phyloP scores from a whole-genome alignment of 2,329 filamentous ascomycete genomes.

The Fusarium algeriense region DNA sequence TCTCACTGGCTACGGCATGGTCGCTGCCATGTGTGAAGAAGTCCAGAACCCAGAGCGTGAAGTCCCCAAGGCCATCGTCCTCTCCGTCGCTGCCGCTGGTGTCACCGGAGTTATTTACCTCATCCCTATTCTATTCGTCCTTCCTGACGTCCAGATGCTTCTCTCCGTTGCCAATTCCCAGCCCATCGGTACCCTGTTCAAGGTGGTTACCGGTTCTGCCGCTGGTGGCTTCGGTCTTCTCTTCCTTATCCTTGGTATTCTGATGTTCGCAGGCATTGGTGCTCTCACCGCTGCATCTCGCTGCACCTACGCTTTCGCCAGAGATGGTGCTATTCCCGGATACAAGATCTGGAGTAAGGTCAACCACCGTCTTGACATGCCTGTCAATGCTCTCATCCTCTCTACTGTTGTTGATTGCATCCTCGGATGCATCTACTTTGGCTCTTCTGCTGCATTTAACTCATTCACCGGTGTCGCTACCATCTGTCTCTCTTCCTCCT shows the following conservation, averaged over 20 bases:
- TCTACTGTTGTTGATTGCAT: constrained; percentile 77
- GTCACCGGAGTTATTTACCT: constrained; percentile 74
- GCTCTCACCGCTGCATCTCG: constrained; percentile 79
- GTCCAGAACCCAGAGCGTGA: constrained; percentile 71
- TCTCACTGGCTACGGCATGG: constrained; percentile 64
- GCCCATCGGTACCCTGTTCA: constrained; percentile 81
- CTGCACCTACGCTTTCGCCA: constrained; percentile 81
- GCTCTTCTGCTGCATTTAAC: constrained; percentile 81
- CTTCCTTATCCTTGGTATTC: constrained; percentile 80
- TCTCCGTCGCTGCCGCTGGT: constrained; percentile 73
- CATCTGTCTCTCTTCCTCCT: constrained; percentile 81
- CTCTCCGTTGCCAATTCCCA: constrained; percentile 77
- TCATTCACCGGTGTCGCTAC: constrained; percentile 84
- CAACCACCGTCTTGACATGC: constrained; percentile 74
- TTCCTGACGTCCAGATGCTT: constrained; percentile 74
- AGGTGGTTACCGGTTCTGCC: constrained; percentile 78
- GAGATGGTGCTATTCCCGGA: constrained; percentile 80
- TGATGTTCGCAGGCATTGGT: constrained; percentile 81
- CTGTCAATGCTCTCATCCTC: constrained; percentile 75
- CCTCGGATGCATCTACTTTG: constrained; percentile 83
- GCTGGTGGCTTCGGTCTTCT: constrained; percentile 80
- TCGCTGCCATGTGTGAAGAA: constrained; percentile 69
- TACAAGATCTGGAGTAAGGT: constrained; percentile 75
- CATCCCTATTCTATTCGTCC: constrained; percentile 80
- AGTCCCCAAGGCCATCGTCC: constrained; percentile 76